These are phyloP conservation scores for Styphnolobium japonicum DNA, from an alignment of 306 rosid species.

Conservation along the genomic window DNA sequence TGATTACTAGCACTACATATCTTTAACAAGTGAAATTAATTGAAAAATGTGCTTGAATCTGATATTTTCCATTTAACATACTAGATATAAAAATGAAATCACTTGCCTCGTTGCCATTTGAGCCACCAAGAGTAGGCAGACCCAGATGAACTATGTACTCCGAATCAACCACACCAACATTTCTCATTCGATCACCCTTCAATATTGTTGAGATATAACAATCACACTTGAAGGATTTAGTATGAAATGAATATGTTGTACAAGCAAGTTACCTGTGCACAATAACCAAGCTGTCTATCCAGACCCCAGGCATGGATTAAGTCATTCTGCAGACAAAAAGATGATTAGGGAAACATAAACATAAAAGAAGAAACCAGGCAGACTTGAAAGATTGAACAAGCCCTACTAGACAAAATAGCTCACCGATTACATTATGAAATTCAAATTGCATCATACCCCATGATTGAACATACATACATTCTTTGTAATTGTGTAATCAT, in stretches of 20 bases:
- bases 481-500: background rate
- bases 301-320: constrained; percentile 98
- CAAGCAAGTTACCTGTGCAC: constrained; percentile 72
- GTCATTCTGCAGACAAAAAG: constrained; percentile 69
- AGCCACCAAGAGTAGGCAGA: constrained; percentile 82
- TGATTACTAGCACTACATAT: background rate
- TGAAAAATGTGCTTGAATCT: background rate
- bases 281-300: constrained; percentile 83
- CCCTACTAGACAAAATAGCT: background rate
- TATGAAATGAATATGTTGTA: background rate
- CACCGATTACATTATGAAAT: background rate
- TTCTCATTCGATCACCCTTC: constrained; percentile 75
- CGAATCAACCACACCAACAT: constrained; percentile 82
- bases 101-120: constrained; percentile 59
- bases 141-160: constrained; percentile 85
- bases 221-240: background rate
- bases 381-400: background rate
- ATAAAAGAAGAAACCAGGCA: background rate
- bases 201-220: constrained; percentile 27
- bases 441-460: background rate
- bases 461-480: background rate
- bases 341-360: constrained; percentile 21
- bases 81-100: background rate
- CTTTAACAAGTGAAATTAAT: background rate
- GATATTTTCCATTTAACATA: background rate